phyloP scores from a whole-genome alignment of 108 stramenopile genomes.

The Conticribra weissflogii region DNA sequence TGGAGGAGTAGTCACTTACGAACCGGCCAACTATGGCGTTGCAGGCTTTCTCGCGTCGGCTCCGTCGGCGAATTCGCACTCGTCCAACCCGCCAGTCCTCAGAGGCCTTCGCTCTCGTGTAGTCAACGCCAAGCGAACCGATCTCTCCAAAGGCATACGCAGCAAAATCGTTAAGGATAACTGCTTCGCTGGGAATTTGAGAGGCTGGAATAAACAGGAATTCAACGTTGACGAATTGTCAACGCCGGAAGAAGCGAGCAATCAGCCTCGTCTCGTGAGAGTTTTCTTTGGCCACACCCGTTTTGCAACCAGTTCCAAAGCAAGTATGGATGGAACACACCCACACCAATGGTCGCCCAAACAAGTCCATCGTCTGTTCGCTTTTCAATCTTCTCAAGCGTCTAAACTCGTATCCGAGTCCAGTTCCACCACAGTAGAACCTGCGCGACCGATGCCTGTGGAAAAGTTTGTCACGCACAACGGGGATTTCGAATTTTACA shows the following conservation, averaged over 20 bases:
- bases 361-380: not conserved
- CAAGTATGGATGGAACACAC: constrained; percentile 71
- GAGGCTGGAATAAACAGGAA: constrained; percentile 8
- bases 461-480: constrained; percentile 80
- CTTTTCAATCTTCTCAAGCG: not conserved
- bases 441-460: constrained; percentile 22
- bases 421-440: not conserved
- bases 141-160: constrained; percentile 55
- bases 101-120: constrained; percentile 58
- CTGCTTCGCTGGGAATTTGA: constrained; percentile 4
- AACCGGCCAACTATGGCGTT: not conserved
- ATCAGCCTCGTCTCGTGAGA: constrained; percentile 21
- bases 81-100: constrained; percentile 8
- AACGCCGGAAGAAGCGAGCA: not conserved
- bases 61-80: not conserved
- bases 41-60: not conserved
- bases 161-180: constrained; percentile 38
- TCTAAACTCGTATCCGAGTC: too few species aligned
- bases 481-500: constrained; percentile 82
- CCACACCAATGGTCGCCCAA: constrained; percentile 74
- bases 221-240: too few species aligned
- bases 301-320: constrained; percentile 67
- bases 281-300: constrained; percentile 68
- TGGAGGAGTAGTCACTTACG: constrained; percentile 63
- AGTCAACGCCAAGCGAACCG: constrained; percentile 73